Base-by-base conservation (phyloP, 1,284 basidiomycete genomes). In the Puccinia horiana region DNA sequence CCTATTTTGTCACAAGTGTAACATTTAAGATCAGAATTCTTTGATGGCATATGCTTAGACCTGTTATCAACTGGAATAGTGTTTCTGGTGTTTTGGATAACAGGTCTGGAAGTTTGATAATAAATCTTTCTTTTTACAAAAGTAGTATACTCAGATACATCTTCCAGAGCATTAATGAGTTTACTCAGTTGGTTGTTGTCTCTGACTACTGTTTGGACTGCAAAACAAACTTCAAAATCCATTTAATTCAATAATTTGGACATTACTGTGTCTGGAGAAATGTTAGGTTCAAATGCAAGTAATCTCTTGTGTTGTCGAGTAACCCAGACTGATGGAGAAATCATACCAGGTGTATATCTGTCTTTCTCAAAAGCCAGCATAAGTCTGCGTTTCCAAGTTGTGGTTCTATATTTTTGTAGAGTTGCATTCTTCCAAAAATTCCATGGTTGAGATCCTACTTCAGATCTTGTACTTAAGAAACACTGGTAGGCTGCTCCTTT, bases 291-390 rank as follows among this genome's bases (percentile, higher is more conserved):
- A 37, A 23, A 37, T 20, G 63, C 12, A 18, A 20, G 37, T 2
- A 67, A 29, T 20, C 63, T 67, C n/a, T 67, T 67, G 6, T 67
- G 29, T 26, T 67, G 63, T 67, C 40, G 37, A 23, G 63, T 67
- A 40, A 67, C 63, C 63, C 63, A 67, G 16, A 18, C 16, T n/a
- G 32, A 20, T 4, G 40, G 32, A 29, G 63, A 29, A 1, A 26
- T 23, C 8, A 2, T 18, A 5, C 63, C 63, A 40, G 63, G 63
- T 29, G 40, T 42, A 23, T 40, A 40, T 29, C 40, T 40, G 29
- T 67, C 35, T 29, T 29, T 29, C 5, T 63, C 9, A 63, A 63
- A 29, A 29, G 16, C 26, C 12, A 40, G 16, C 29, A n/a, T 23
- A 5, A 67, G 1, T 20, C 40, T 40, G 20, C 63, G 37, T 40